Evolutionary conservation across 1,284 basidiomycete species (phyloP).

Genomic region (Apiotrichum brassicae): DNA sequence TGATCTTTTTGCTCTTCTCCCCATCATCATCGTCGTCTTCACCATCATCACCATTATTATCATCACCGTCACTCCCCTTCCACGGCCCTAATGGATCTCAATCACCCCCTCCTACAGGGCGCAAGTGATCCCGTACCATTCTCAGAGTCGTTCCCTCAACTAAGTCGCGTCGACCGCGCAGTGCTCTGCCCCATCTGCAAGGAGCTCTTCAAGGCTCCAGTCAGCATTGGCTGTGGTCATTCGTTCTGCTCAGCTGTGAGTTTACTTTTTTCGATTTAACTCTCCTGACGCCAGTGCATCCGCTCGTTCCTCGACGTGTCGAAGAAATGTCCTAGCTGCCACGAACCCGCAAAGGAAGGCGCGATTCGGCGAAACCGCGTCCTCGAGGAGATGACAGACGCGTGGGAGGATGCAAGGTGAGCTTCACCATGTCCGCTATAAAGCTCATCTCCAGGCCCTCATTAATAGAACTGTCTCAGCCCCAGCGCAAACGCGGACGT

Average conservation of each 20-base stretch:
- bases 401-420: slow-evolving; percentile 42
- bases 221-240: slow-evolving; percentile 43
- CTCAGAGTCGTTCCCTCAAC: slow-evolving; percentile 26
- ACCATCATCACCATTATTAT: background rate
- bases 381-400: slow-evolving; percentile 42
- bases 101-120: slow-evolving; percentile 31
- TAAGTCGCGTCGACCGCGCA: slow-evolving; percentile 33
- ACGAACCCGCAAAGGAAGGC: slow-evolving; percentile 33
- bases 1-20: too few species aligned
- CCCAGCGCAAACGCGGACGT: slow-evolving; percentile 6
- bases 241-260: slow-evolving; percentile 45
- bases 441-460: slow-evolving; percentile 16
- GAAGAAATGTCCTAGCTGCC: slow-evolving; percentile 35
- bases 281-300: slow-evolving; percentile 31
- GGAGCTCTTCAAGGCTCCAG: slow-evolving; percentile 36
- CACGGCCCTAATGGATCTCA: slow-evolving; percentile 25
- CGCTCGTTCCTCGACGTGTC: slow-evolving; percentile 29
- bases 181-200: slow-evolving; percentile 42
- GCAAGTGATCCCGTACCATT: slow-evolving; percentile 32
- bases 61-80: background rate
- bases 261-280: background rate
- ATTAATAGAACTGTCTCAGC: slow-evolving; percentile 7
- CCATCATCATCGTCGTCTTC: background rate
- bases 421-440: background rate
- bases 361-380: slow-evolving; percentile 38